These are phyloP conservation scores for Malus orientalis DNA, from an alignment of 306 rosid genomes.

Conservation along the genomic window DNA sequence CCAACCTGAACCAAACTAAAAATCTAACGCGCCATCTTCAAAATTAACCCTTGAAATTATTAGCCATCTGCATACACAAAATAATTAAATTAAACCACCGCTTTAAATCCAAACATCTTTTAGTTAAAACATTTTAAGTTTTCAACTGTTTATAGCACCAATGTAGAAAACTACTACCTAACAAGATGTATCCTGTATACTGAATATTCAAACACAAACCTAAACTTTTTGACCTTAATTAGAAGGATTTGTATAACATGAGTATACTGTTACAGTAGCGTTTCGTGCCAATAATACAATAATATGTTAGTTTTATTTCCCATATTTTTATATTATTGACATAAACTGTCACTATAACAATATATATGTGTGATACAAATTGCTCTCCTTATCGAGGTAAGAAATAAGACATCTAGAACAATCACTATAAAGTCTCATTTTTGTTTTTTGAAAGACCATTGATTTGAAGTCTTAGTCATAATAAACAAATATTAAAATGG, in stretches of 20 bases:
- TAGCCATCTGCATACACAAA: background rate
- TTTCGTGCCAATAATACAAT: too few relatives aligned
- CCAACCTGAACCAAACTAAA: background rate
- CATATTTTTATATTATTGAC: too few relatives aligned
- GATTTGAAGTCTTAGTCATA: background rate
- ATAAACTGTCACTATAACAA: rapidly evolving
- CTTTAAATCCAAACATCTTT: background rate
- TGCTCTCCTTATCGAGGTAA: background rate
- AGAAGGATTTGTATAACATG: too few relatives aligned
- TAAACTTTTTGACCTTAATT: background rate
- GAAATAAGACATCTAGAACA: background rate
- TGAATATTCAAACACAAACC: background rate
- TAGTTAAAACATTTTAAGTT: background rate
- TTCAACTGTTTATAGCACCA: background rate
- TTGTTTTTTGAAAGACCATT: background rate
- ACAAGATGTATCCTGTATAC: background rate
- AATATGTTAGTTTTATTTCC: too few relatives aligned
- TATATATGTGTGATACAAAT: too few relatives aligned
- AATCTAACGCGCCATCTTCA: background rate
- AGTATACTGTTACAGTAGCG: rapidly evolving
- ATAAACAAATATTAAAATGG: background rate
- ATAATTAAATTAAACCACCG: too few relatives aligned
- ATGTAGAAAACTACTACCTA: background rate
- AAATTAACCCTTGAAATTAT: background rate
- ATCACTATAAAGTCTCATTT: background rate